Base-by-base conservation (phyloP, 495 filamentous ascomycete genomes). In the Aspergillus conjunctus region DNA sequence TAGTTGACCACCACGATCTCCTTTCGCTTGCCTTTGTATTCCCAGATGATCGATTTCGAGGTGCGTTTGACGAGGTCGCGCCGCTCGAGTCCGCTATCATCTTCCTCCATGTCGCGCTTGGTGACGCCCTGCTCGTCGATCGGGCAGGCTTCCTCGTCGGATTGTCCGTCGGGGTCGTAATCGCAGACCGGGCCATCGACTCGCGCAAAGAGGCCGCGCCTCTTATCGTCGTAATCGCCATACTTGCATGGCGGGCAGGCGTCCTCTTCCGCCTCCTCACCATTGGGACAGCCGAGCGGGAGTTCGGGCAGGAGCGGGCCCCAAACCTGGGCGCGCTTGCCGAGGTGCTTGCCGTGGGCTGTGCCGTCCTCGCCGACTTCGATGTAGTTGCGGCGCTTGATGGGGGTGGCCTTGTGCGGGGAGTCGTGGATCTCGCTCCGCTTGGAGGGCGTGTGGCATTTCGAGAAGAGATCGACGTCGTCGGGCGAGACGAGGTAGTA, bases 251-350 rank as follows among this genome's bases (percentile, higher is more conserved):
- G 11, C 26, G 51, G 51, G 51, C 22, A 32, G 11, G 17, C 14
- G 15, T 32, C 51, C n/a, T 18, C 32, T 7, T 37, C 51, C 2
- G 26, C 21, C n/a, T 32, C 18, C 30, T 37, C 51, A 9, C 46
- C 46, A 4, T 22, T 22, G n/a, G 51, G 51, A 37, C 34, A 37
- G 34, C 34, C 34, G 49, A 30, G n/a, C 1, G 21, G 22, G 6
- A 50, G 4, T n/a, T 26, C n/a, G 3, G 55, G 45, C 26, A 58
- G 20, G 7, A 58, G 55, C 1, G 55, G 55, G 4, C 55, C 55
- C 43, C 44, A 58, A 1, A 58, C 55, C 44, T 58, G 41, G 10
- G 55, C 55, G 11, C 55, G 44, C 17, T 58, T 58, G 9, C 14
- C 55, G 8, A 57, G 54, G 31, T 37, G 31, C 14, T 37, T 37